Evolutionary conservation across 2,329 filamentous ascomycete genomes (phyloP).

Genomic region (Talaromyces sp.): DNA sequence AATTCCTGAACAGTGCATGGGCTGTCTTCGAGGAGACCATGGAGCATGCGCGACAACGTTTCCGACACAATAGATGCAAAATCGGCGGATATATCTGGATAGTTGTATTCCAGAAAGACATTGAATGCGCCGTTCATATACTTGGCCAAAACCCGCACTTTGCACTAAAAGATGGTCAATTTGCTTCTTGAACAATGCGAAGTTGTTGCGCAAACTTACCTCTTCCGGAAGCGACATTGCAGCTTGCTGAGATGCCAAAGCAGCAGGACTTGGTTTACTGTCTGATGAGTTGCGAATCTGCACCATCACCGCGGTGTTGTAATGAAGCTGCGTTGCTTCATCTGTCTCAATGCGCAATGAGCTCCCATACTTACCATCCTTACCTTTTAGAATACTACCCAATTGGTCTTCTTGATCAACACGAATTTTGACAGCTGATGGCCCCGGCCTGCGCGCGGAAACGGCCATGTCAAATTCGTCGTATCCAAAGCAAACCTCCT

Average conservation of each 20-base stretch:
- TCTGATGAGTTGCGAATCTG: slow-evolving; percentile 26
- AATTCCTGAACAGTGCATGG: slow-evolving; percentile 42
- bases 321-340: slow-evolving; percentile 23
- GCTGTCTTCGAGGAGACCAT: slow-evolving; percentile 42
- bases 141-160: slow-evolving; percentile 33
- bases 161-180: slow-evolving; percentile 24
- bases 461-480: slow-evolving; percentile 25
- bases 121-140: slow-evolving; percentile 29
- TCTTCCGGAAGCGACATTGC: slow-evolving; percentile 30
- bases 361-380: slow-evolving; percentile 14
- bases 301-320: slow-evolving; percentile 35
- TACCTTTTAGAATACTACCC: slow-evolving; percentile 18
- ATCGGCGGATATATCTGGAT: slow-evolving; percentile 32
- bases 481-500: slow-evolving; percentile 47
- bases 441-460: slow-evolving; percentile 18
- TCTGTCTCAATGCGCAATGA: slow-evolving; percentile 14
- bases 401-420: slow-evolving; percentile 28
- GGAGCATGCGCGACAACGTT: slow-evolving; percentile 51
- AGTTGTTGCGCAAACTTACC: slow-evolving; percentile 22
- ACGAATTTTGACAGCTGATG: slow-evolving; percentile 24
- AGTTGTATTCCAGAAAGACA: slow-evolving; percentile 37
- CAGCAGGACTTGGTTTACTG: slow-evolving; percentile 15
- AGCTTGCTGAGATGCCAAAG: slow-evolving; percentile 22
- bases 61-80: slow-evolving; percentile 45
- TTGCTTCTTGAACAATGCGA: neutral